Conservation (phyloP, 768 basidiomycete species). For the Russula griseocarnosa region DNA sequence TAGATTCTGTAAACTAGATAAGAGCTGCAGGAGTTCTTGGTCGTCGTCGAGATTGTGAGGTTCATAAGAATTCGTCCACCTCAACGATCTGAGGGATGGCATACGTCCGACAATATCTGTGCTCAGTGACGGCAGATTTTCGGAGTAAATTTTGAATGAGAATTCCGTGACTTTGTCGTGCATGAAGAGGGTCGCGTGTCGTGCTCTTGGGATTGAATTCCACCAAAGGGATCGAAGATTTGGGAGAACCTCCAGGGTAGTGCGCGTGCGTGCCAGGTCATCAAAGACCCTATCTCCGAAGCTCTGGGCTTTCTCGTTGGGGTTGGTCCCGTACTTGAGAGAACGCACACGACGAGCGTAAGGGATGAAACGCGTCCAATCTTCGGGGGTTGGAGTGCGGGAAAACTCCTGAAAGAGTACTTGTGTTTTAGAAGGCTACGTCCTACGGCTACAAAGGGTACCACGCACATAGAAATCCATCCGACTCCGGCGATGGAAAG, state of each 20-base stretch:
- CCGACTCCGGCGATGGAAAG: slow-evolving; percentile 3
- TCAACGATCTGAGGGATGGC: slow-evolving; percentile 22
- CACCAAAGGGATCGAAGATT: slow-evolving; percentile 24
- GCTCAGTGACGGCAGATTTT: not conserved
- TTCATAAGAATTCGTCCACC: not conserved
- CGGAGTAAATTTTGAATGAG: slow-evolving; percentile 1
- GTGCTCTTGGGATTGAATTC: not conserved
- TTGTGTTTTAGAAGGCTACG: not conserved
- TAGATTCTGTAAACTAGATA: slow-evolving; percentile 15
- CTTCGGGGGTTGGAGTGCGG: slow-evolving; percentile 20
- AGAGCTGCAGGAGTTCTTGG: slow-evolving; percentile 9
- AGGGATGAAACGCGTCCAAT: slow-evolving; percentile 25
- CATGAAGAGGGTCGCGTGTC: slow-evolving; percentile 24
- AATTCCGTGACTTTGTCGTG: slow-evolving; percentile 27
- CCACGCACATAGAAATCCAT: slow-evolving; percentile 4
- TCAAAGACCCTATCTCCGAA: slow-evolving; percentile 22
- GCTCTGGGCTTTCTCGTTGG: not conserved
- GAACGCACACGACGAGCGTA: slow-evolving; percentile 28
- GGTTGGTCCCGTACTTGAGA: slow-evolving; percentile 8
- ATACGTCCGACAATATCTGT: slow-evolving; percentile 24
- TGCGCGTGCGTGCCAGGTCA: slow-evolving; percentile 26
- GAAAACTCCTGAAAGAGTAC: slow-evolving; percentile 9
- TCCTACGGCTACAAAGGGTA: not conserved
- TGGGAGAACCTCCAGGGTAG: slow-evolving; percentile 26
- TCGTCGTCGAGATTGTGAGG: not conserved